These are phyloP conservation scores for Acacia pycnantha DNA, from an alignment of 331 rosid species.

Conservation along the genomic window DNA sequence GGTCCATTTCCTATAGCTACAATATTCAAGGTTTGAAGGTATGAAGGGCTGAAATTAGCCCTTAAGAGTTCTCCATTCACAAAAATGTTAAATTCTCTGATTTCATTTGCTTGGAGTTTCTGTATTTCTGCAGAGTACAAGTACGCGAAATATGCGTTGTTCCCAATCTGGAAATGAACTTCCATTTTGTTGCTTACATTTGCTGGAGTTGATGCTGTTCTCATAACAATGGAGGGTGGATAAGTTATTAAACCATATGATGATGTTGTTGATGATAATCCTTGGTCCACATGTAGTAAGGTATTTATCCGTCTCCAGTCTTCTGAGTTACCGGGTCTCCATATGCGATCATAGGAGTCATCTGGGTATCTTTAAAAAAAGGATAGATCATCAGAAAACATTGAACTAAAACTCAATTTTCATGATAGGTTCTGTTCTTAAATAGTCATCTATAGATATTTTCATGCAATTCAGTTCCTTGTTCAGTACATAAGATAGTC, in stretches of 20 bases:
- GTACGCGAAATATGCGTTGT: constrained; percentile 28
- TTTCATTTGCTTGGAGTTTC: constrained; percentile 36
- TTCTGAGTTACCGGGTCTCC: constrained; percentile 21
- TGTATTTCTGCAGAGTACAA: constrained; percentile 42
- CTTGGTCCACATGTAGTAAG: constrained; percentile 3
- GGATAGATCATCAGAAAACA: background rate
- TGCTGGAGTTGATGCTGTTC: constrained; percentile 42
- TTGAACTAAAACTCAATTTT: background rate
- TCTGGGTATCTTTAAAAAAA: constrained; percentile 38
- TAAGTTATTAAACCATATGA: background rate
- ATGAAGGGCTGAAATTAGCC: background rate
- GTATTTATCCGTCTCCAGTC: constrained; percentile 2
- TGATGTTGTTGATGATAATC: constrained; percentile 3
- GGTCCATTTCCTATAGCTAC: background rate
- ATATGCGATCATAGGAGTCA: constrained; percentile 39
- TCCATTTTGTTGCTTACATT: constrained; percentile 19
- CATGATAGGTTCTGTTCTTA: background rate
- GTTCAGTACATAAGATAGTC: background rate
- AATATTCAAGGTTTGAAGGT: constrained; percentile 6
- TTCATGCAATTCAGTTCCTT: background rate
- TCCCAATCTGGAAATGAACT: constrained; percentile 16
- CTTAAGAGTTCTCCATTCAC: constrained; percentile 26
- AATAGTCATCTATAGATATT: background rate
- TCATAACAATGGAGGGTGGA: constrained; percentile 50
- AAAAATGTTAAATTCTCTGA: constrained; percentile 43